A percentile compares a stretch with the other conserved stretches of the same genome.
These are phyloP conservation scores for Mycena haematopus DNA, from an alignment of 768 basidiomycete genomes.

Conservation along the genomic window DNA sequence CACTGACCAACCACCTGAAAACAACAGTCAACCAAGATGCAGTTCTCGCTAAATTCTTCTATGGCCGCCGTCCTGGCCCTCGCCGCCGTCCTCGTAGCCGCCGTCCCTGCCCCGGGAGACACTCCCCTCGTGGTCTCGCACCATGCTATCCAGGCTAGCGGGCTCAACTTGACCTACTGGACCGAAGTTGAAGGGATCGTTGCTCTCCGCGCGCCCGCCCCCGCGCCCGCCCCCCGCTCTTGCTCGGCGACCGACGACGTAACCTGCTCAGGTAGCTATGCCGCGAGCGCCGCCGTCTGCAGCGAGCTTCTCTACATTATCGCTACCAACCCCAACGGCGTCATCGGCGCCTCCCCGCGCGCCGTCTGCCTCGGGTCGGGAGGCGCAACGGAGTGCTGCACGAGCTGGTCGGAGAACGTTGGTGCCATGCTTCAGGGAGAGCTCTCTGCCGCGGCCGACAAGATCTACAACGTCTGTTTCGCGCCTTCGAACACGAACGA, in stretches of 20 bases:
- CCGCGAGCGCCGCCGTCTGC: background rate
- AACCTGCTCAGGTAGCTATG: background rate
- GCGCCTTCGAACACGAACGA: background rate
- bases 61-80: background rate
- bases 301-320: background rate
- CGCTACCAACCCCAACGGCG: background rate
- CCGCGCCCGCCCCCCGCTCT: background rate
- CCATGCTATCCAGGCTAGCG: background rate
- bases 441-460: background rate
- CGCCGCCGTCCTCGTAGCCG: background rate
- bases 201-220: background rate
- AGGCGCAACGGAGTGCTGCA: background rate
- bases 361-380: background rate
- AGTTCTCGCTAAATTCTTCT: background rate
- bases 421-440: background rate
- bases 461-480: background rate
- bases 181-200: background rate
- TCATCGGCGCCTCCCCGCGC: background rate
- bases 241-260: background rate
- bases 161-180: slow-evolving; percentile 4
- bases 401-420: background rate
- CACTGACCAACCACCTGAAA: background rate
- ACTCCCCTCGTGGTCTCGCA: background rate
- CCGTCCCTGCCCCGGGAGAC: background rate
- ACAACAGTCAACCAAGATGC: slow-evolving; percentile 1